Conservation (phyloP, 2,329 filamentous ascomycete species). For the Lasiodiplodia hormozganensis region DNA sequence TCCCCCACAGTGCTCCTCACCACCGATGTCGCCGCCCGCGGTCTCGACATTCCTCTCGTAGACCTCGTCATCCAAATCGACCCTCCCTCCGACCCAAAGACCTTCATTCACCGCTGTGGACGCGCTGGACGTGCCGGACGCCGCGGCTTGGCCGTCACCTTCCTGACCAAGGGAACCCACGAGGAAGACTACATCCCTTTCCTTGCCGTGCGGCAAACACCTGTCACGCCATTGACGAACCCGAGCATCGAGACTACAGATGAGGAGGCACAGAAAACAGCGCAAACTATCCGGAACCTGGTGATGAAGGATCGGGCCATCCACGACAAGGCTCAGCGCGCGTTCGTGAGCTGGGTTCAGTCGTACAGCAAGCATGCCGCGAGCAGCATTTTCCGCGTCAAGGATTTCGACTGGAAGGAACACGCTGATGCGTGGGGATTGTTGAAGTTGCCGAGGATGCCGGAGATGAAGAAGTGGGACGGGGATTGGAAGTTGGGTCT, state of each 20-base stretch:
- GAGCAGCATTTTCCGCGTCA: constrained; percentile 84
- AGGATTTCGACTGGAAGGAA: constrained; percentile 84
- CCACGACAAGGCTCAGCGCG: constrained; percentile 87
- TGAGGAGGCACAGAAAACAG: constrained; percentile 65
- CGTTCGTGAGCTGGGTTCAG: constrained; percentile 92
- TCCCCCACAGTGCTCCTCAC: constrained; percentile 84
- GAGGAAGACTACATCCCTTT: constrained; percentile 93
- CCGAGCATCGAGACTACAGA: constrained; percentile 65
- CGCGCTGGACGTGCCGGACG: constrained; percentile 69
- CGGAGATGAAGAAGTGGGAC: constrained; percentile 67
- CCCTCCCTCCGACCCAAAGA: constrained; percentile 85
- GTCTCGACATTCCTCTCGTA: constrained; percentile 89
- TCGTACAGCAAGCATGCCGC: constrained; percentile 92
- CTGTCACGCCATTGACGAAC: constrained; percentile 69
- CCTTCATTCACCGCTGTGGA: constrained; percentile 71
- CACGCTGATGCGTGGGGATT: constrained; percentile 85
- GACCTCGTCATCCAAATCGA: constrained; percentile 92
- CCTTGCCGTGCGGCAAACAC: constrained; percentile 84
- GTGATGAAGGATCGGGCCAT: constrained; percentile 69
- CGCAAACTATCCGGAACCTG: constrained; percentile 66
- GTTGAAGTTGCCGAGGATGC: constrained; percentile 89
- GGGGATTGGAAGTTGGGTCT: constrained; percentile 53
- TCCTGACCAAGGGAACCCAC: constrained; percentile 76
- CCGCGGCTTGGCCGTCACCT: constrained; percentile 81
- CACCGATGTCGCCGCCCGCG: constrained; percentile 89